Conservation (phyloP, 2,329 filamentous ascomycete species). For the Colletotrichum falcatum region DNA sequence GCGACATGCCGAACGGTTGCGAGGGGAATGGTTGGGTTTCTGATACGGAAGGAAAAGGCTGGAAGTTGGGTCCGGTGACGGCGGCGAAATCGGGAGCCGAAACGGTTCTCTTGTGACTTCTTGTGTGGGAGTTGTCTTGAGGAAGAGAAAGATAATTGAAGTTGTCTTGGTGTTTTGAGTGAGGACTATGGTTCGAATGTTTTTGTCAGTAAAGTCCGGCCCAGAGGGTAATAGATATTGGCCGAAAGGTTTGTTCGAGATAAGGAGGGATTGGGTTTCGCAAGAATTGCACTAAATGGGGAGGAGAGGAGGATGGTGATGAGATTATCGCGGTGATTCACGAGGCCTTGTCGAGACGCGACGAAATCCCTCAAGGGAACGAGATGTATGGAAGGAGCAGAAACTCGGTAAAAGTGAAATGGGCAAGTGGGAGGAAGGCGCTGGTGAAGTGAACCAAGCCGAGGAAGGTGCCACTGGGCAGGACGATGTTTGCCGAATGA, state of each 20-base stretch:
- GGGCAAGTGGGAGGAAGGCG: background rate
- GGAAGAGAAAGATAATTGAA: slow-evolving; percentile 37
- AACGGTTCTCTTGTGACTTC: slow-evolving; percentile 61
- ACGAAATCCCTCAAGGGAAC: no score
- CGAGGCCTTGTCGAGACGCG: background rate
- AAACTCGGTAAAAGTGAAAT: background rate
- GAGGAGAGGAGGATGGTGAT: background rate
- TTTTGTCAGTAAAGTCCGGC: slow-evolving; percentile 30
- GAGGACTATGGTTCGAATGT: slow-evolving; percentile 32
- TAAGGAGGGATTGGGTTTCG: background rate
- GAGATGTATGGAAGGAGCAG: slow-evolving; percentile 10
- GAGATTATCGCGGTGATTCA: slow-evolving; percentile 1
- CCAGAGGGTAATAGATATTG: background rate
- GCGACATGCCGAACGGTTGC: slow-evolving; percentile 38
- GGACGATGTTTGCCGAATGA: background rate
- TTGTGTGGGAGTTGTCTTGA: slow-evolving; percentile 43
- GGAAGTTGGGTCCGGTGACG: slow-evolving; percentile 41
- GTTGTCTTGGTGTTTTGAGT: slow-evolving; percentile 38
- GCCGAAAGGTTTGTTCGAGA: background rate
- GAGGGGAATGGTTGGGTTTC: slow-evolving; percentile 31
- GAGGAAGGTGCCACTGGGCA: background rate
- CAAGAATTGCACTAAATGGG: slow-evolving; percentile 6
- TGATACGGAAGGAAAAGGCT: slow-evolving; percentile 42
- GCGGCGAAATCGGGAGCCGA: slow-evolving; percentile 62
- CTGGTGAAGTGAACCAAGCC: background rate